Conservation (phyloP, 164 flowering plant genomes). For the Cinnamomum chago region DNA sequence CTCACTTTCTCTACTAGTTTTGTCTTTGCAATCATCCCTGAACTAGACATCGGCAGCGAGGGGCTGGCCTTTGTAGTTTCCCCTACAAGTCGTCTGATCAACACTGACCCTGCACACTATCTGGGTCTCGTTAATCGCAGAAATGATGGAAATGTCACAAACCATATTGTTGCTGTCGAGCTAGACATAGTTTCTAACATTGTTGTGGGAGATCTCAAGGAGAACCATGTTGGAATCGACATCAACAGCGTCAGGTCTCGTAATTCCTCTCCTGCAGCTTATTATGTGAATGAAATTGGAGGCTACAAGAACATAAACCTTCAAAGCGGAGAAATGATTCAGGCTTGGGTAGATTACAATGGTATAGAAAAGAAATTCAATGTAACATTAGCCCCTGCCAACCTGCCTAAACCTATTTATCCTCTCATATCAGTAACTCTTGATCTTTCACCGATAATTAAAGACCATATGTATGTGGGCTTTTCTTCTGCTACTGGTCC, state of each 20-base stretch:
- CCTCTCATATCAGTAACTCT: constrained; percentile 36
- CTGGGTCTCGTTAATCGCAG: constrained; percentile 23
- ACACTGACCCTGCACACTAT: constrained; percentile 6
- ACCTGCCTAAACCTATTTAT: constrained; percentile 29
- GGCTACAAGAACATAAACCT: constrained; percentile 10
- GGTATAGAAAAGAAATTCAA: constrained; percentile 8
- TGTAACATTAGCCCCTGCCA: constrained; percentile 25
- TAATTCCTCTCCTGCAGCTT: constrained; percentile 11
- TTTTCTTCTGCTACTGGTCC: constrained; percentile 67
- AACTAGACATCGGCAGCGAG: constrained; percentile 5
- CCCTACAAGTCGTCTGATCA: constrained; percentile 12
- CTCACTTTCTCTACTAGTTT: constrained; percentile 31
- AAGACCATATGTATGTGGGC: constrained; percentile 53
- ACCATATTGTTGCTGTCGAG: constrained; percentile 23
- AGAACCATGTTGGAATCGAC: constrained; percentile 24
- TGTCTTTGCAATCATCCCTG: constrained; percentile 23
- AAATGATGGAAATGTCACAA: constrained; percentile 8
- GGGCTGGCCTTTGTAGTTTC: constrained; percentile 27
- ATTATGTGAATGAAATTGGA: constrained; percentile 5
- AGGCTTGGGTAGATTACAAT: constrained; percentile 27
- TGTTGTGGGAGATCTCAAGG: constrained; percentile 12
- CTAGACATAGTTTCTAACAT: constrained; percentile 13
- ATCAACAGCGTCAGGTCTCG: constrained; percentile 17
- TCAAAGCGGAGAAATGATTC: constrained; percentile 17
- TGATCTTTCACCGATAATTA: constrained; percentile 46